Evolutionary conservation across 352 stramenopile genomes (phyloP).

Genomic region (Globisporangium polare): DNA sequence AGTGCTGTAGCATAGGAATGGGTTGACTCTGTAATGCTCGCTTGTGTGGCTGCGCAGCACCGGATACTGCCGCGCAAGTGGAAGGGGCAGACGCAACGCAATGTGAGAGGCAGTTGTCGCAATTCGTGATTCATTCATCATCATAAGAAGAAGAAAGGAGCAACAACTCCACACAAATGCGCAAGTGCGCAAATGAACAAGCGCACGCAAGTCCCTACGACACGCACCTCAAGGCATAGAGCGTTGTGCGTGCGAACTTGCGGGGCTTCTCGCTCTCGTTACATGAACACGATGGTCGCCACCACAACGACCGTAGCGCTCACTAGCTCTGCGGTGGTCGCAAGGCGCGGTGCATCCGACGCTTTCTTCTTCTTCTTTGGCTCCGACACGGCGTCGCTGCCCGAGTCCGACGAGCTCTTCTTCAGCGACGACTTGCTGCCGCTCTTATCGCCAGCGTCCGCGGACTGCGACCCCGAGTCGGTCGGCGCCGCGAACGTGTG

Average conservation of each 20-base stretch:
- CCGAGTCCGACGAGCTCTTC: not conserved
- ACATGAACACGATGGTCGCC: constrained; percentile 1
- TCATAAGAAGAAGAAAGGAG: not conserved
- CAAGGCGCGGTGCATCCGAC: not conserved
- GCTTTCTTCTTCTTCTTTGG: not conserved
- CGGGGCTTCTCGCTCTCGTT: too few relatives aligned
- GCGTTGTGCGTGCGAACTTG: not conserved
- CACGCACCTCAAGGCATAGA: not conserved
- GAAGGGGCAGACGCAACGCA: not conserved
- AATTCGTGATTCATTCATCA: not conserved
- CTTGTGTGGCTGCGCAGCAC: not conserved
- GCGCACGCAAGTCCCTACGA: not conserved
- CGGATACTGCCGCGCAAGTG: not conserved
- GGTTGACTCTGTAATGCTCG: too few relatives aligned
- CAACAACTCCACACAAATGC: not conserved
- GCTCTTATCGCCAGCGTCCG: not conserved
- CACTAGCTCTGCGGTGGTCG: not conserved
- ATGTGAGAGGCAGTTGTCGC: not conserved
- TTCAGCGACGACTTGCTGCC: not conserved
- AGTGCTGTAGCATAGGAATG: too few relatives aligned
- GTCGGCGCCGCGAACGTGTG: not conserved
- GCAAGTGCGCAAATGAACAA: not conserved
- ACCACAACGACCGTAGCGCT: not conserved
- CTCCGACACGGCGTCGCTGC: not conserved
- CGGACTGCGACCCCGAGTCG: not conserved